Evolutionary conservation across 2,329 filamentous ascomycete genomes (phyloP).

Genomic region (Colletotrichum sp.): DNA sequence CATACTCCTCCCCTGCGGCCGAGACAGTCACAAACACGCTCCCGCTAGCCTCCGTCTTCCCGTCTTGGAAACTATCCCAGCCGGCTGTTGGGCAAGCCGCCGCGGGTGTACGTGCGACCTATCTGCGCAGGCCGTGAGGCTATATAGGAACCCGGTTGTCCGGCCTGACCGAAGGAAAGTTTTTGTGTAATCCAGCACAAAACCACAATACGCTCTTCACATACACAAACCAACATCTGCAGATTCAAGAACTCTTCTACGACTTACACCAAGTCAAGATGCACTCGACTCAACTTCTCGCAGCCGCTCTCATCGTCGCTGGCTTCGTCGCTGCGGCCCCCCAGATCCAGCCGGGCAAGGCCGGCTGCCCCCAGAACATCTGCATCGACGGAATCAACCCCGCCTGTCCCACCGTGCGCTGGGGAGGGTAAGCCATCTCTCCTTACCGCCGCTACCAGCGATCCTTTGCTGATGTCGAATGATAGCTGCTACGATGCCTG

Average conservation of each 20-base stretch:
- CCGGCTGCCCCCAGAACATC: slow-evolving; percentile 18
- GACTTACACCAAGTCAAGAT: not conserved
- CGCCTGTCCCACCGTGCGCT: slow-evolving; percentile 27
- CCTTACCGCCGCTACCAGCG: not conserved
- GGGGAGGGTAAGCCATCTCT: slow-evolving; percentile 28
- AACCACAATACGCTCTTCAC: not conserved
- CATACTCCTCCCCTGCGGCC: not conserved
- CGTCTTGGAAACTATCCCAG: not conserved
- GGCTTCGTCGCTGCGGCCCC: slow-evolving; percentile 6
- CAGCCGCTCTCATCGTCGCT: not conserved
- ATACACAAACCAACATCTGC: not conserved
- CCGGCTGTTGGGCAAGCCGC: not conserved
- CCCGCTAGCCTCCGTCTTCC: slow-evolving; percentile 13
- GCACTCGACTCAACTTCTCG: not conserved
- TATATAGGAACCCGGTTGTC: slow-evolving; percentile 1
- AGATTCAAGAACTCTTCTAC: too few relatives aligned
- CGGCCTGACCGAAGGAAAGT: not conserved
- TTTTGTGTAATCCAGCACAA: not conserved
- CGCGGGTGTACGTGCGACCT: not conserved
- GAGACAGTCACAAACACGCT: not conserved
- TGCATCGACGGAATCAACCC: slow-evolving; percentile 31
- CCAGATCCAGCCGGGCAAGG: not conserved
- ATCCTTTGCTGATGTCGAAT: not conserved
- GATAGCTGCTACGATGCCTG: slow-evolving; percentile 35
- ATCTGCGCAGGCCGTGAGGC: not conserved